Conservation (phyloP, 352 stramenopile species). For the Plasmopara viticola region DNA sequence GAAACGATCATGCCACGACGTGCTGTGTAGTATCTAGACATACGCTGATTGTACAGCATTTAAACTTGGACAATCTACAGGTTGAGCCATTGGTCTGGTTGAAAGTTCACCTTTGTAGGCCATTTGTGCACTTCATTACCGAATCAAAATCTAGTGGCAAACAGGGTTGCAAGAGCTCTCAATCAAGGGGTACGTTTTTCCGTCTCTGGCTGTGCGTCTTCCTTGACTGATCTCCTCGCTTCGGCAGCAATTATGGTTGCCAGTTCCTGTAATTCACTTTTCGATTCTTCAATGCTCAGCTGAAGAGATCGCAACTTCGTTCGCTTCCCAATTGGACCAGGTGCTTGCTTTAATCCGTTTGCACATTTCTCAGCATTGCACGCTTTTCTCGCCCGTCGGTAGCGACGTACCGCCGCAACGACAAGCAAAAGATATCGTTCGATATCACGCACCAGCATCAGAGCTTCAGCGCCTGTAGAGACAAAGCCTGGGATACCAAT, state of each 20-base stretch:
- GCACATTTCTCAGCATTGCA: constrained; percentile 2
- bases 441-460: constrained; percentile 25
- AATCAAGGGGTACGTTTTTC: too few species aligned
- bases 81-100: too few species aligned
- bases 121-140: too few species aligned
- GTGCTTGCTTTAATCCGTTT: background rate
- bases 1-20: background rate
- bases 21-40: background rate
- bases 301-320: constrained; percentile 21
- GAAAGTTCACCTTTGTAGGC: too few species aligned
- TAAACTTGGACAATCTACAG: too few species aligned
- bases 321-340: constrained; percentile 7
- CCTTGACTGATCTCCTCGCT: constrained; percentile 6
- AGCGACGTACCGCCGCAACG: constrained; percentile 27
- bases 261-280: constrained; percentile 23
- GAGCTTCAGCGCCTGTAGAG: constrained; percentile 13
- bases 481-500: constrained; percentile 28
- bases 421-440: constrained; percentile 25
- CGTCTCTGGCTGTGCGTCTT: background rate
- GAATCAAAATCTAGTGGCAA: too few species aligned
- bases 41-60: too few species aligned
- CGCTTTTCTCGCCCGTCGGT: constrained; percentile 16
- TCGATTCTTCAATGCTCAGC: constrained; percentile 29
- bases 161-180: too few species aligned
- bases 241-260: constrained; percentile 10